These are phyloP conservation scores for Candida bentonensis DNA, from an alignment of 805 yeast genomes.

Conservation along the genomic window DNA sequence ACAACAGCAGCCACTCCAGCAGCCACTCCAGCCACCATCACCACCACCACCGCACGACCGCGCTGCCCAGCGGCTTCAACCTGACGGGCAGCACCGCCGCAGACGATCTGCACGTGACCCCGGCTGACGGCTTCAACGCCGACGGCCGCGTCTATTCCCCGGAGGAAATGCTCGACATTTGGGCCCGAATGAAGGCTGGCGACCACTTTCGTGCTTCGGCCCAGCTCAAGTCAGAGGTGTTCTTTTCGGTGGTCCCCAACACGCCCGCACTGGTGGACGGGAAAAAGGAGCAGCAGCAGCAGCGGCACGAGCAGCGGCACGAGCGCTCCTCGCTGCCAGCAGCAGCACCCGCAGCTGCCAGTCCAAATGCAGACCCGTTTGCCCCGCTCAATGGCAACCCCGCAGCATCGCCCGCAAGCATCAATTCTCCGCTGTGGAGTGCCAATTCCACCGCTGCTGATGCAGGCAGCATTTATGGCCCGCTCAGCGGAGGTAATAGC, in stretches of 20 bases:
- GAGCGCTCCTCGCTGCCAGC: conserved; percentile 4
- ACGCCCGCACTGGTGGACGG: conserved; percentile 5
- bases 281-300: conserved; percentile 11
- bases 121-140: conserved; percentile 15
- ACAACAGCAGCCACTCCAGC: conserved; percentile 7
- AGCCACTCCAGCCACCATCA: conserved; percentile 3
- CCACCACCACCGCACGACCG: conserved; percentile 1
- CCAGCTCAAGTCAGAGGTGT: conserved; percentile 17
- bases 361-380: neutral
- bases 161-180: conserved; percentile 39
- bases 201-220: conserved; percentile 18
- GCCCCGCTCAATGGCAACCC: neutral
- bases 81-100: neutral
- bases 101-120: neutral
- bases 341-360: neutral
- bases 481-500: neutral
- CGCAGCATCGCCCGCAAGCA: neutral
- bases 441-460: neutral
- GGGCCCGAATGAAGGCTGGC: conserved; percentile 27
- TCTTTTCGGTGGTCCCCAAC: conserved; percentile 20
- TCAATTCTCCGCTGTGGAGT: neutral
- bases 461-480: neutral
- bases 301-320: neutral
- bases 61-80: neutral
- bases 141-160: conserved; percentile 33